Percentiles rank a stretch among this genome's conserved stretches.
Conservation (phyloP, 805 yeast species). For the Sugiyamaella americana region DNA sequence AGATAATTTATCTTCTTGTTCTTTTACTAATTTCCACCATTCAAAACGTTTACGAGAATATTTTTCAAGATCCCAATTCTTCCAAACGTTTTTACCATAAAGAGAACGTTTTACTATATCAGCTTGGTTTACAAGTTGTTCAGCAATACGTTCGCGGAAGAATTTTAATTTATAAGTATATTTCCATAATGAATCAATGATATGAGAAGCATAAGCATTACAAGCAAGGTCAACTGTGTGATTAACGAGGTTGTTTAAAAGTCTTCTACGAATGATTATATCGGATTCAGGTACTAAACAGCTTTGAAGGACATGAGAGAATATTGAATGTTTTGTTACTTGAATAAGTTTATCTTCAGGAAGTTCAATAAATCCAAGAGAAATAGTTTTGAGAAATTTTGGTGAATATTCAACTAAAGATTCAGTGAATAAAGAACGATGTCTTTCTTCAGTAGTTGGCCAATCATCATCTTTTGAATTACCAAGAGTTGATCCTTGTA, state of each 20-base stretch:
- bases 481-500: conserved; percentile 68
- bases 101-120: conserved; percentile 73
- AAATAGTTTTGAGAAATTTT: conserved; percentile 44
- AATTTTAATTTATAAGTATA: conserved; percentile 72
- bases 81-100: conserved; percentile 92
- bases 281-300: conserved; percentile 45
- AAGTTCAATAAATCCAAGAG: conserved; percentile 55
- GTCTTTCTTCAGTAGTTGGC: conserved; percentile 88
- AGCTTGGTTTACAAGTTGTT: conserved; percentile 49
- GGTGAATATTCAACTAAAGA: conserved; percentile 64
- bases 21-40: conserved; percentile 55
- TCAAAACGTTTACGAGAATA: conserved; percentile 68
- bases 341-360: conserved; percentile 57
- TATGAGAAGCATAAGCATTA: conserved; percentile 86
- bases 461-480: conserved; percentile 72
- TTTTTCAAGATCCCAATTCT: conserved; percentile 85
- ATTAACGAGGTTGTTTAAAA: conserved; percentile 59
- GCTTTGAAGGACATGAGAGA: conserved; percentile 79
- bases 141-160: conserved; percentile 82
- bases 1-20: conserved; percentile 25
- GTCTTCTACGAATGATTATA: conserved; percentile 53
- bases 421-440: conserved; percentile 69
- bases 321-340: conserved; percentile 85
- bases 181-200: conserved; percentile 77
- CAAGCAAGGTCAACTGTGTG: conserved; percentile 58